Evolutionary conservation across 2,329 filamentous ascomycete genomes (phyloP).

Genomic region (Delphinella strobiligena): DNA sequence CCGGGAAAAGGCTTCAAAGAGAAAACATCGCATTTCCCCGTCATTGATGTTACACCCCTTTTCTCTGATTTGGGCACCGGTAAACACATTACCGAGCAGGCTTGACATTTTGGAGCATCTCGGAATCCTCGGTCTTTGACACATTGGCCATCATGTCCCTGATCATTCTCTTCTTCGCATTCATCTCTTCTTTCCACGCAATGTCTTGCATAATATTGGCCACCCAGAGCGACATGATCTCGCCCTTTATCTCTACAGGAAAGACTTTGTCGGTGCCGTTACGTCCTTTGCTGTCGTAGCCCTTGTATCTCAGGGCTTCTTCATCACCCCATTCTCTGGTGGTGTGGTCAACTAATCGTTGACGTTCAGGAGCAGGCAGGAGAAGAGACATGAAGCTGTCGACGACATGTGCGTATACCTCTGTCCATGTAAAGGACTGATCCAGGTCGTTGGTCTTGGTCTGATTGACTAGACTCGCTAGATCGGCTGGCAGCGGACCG

Average conservation of each 20-base stretch:
- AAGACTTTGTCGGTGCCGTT: conserved; percentile 10
- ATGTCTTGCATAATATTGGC: conserved; percentile 10
- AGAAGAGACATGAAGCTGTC: conserved; percentile 20
- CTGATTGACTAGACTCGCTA: conserved; percentile 11
- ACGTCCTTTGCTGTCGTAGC: conserved; percentile 9
- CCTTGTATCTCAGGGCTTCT: conserved; percentile 6
- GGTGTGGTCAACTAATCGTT: conserved; percentile 17
- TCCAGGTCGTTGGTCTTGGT: conserved; percentile 12
- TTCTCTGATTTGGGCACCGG: too few relatives aligned
- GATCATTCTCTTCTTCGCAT: conserved; percentile 6
- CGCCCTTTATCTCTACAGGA: conserved; percentile 7
- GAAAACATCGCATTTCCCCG: too few relatives aligned
- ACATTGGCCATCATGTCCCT: conserved; percentile 7
- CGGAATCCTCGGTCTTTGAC: background rate
- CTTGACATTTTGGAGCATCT: too few relatives aligned
- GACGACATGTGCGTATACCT: conserved; percentile 17
- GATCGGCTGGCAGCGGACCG: conserved; percentile 8
- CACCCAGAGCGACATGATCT: conserved; percentile 11
- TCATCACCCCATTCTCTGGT: conserved; percentile 14
- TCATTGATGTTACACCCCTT: too few relatives aligned
- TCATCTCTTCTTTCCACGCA: conserved; percentile 11
- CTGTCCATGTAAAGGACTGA: conserved; percentile 14
- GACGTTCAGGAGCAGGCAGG: conserved; percentile 17
- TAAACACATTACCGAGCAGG: too few relatives aligned
- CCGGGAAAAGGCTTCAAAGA: too few relatives aligned